phyloP scores from a whole-genome alignment of 2,329 filamentous ascomycete species.

The Dothiorella sarmentorum region DNA sequence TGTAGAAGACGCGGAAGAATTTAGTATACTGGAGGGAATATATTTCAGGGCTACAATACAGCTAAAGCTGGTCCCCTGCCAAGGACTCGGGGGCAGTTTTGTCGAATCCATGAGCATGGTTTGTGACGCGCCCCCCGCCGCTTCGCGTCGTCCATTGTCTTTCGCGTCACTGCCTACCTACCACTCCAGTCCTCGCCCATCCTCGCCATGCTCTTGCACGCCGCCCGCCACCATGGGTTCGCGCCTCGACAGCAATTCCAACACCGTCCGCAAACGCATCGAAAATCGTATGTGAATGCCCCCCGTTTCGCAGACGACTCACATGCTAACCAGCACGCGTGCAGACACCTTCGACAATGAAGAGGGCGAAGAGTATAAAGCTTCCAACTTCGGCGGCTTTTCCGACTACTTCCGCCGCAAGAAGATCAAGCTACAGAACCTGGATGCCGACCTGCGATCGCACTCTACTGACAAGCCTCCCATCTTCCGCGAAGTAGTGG shows the following conservation, averaged over 20 bases:
- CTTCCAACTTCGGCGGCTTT: constrained; percentile 84
- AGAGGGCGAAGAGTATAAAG: constrained; percentile 84
- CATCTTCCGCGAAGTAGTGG: constrained; percentile 88
- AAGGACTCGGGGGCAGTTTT: no score
- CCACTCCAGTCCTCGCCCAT: neutral
- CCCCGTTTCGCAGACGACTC: neutral
- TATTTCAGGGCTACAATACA: no score
- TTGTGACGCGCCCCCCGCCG: constrained; percentile 16
- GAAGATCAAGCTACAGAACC: constrained; percentile 94
- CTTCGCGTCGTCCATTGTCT: neutral
- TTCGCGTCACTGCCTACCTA: neutral
- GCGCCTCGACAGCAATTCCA: constrained; percentile 58
- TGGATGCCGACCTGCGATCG: constrained; percentile 77
- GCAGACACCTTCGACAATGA: constrained; percentile 73
- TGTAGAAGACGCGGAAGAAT: no score
- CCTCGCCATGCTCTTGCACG: neutral
- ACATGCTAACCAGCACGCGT: constrained; percentile 15
- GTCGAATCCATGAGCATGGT: no score
- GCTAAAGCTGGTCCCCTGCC: no score
- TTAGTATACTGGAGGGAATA: no score
- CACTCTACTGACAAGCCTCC: constrained; percentile 66
- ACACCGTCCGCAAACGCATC: constrained; percentile 60
- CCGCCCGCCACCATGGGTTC: constrained; percentile 53
- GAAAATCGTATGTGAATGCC: constrained; percentile 48
- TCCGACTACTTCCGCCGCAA: constrained; percentile 90